These are phyloP conservation scores for Trichophyton simii DNA, from an alignment of 2,329 filamentous ascomycete species.

Conservation along the genomic window DNA sequence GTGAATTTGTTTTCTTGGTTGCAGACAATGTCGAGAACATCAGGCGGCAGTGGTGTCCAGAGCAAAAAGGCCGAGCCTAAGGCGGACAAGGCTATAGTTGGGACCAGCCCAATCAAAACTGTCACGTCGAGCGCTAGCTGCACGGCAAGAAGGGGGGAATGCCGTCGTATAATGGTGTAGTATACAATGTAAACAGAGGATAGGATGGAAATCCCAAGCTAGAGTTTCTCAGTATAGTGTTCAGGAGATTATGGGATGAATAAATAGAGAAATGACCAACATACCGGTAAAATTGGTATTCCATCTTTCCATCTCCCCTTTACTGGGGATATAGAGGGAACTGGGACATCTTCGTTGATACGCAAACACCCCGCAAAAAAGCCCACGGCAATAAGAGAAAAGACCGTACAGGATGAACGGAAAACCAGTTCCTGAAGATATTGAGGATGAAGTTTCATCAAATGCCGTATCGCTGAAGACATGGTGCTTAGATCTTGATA, in stretches of 20 bases:
- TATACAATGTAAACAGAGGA: constrained; percentile 15
- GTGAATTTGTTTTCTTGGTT: constrained; percentile 18
- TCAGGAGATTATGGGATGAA: not conserved
- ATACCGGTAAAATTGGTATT: constrained; percentile 20
- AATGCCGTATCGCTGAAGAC: not conserved
- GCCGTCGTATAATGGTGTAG: constrained; percentile 9
- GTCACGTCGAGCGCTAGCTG: not conserved
- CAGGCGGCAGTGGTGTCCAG: constrained; percentile 16
- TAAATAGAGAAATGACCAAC: not conserved
- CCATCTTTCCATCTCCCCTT: constrained; percentile 23
- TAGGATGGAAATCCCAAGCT: constrained; percentile 15
- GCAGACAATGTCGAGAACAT: constrained; percentile 13
- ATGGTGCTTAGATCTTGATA: not conserved
- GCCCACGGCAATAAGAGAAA: constrained; percentile 18
- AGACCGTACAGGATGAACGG: constrained; percentile 14
- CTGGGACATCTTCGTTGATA: constrained; percentile 15
- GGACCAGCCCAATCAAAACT: constrained; percentile 9
- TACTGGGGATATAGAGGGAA: constrained; percentile 5
- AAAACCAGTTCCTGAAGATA: constrained; percentile 14
- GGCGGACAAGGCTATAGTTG: constrained; percentile 19
- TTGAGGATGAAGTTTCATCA: constrained; percentile 5
- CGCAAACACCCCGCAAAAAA: constrained; percentile 20
- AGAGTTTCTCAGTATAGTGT: not conserved
- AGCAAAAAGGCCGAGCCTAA: constrained; percentile 21
- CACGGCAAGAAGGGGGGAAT: not conserved